Percentiles rank a stretch among this genome's conserved stretches.
Conservation (phyloP, 176 grass and related monocot genomes). For the Oryza officinalis region DNA sequence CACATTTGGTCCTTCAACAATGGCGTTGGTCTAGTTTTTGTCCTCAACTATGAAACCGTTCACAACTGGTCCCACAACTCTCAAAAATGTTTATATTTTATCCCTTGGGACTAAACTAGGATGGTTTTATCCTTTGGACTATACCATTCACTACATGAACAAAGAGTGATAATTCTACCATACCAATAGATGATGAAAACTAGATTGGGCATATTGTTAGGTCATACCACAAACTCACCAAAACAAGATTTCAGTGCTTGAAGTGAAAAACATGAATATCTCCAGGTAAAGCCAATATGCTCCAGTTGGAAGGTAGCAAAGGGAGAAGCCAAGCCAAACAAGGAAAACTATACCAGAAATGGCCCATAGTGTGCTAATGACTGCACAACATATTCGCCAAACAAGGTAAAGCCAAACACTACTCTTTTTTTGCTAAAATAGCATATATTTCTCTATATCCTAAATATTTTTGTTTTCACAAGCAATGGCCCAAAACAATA, state of each 20-base stretch:
- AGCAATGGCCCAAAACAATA: neutral
- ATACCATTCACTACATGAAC: neutral
- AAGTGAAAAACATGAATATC: neutral
- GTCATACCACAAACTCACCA: neutral
- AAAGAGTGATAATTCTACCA: neutral
- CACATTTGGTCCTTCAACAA: neutral
- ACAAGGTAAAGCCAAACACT: constrained; percentile 10
- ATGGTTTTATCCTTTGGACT: neutral
- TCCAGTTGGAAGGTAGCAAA: neutral
- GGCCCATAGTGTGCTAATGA: neutral
- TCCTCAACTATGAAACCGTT: neutral
- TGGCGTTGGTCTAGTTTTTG: neutral
- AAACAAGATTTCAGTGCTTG: constrained; percentile 15
- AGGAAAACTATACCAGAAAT: neutral
- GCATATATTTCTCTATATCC: neutral
- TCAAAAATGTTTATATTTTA: too few species aligned
- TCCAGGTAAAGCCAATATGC: neutral
- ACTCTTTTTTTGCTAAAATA: neutral
- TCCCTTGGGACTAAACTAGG: neutral
- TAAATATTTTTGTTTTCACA: neutral
- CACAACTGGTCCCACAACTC: too few species aligned
- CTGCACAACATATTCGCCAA: constrained; percentile 16
- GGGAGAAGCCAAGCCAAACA: neutral
- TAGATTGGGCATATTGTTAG: neutral
- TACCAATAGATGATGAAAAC: neutral